phyloP scores from a whole-genome alignment of 352 stramenopile genomes.

The Hyaloperonospora arabidopsidis region DNA sequence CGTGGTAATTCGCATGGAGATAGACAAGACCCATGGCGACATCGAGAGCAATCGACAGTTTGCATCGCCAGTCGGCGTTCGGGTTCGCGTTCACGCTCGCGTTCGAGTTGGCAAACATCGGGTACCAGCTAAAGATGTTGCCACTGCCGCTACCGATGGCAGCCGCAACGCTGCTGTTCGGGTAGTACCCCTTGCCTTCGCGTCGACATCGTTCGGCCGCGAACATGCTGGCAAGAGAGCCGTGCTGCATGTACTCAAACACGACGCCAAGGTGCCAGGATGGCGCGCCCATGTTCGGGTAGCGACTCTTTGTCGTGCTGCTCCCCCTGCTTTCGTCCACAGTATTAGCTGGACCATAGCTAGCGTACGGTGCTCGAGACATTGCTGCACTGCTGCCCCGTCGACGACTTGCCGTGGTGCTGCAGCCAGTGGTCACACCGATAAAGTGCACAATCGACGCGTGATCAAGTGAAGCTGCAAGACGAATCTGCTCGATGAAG shows the following conservation, averaged over 20 bases:
- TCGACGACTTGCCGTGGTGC: conserved; percentile 26
- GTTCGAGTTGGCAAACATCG: conserved; percentile 27
- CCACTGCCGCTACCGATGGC: conserved; percentile 31
- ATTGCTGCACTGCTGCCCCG: conserved; percentile 21
- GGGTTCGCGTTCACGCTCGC: conserved; percentile 36
- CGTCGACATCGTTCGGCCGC: conserved; percentile 44
- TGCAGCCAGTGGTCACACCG: conserved; percentile 54
- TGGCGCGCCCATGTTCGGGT: conserved; percentile 26
- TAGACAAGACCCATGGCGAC: conserved; percentile 77
- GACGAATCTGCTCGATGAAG: conserved; percentile 62
- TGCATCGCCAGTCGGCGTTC: conserved; percentile 53
- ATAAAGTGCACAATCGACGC: conserved; percentile 74
- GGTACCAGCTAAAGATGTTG: conserved; percentile 56
- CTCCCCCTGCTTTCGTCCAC: conserved; percentile 13
- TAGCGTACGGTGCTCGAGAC: conserved; percentile 7
- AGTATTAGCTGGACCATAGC: conserved; percentile 20
- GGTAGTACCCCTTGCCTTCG: conserved; percentile 46
- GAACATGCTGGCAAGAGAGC: conserved; percentile 55
- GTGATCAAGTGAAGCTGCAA: conserved; percentile 54
- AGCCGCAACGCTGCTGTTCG: conserved; percentile 26
- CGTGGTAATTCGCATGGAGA: conserved; percentile 51
- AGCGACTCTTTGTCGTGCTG: conserved; percentile 17
- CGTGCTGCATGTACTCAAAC: conserved; percentile 70
- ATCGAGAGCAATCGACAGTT: conserved; percentile 70
- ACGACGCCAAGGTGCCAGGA: conserved; percentile 62